Conservation (phyloP, 1,139 yeast genomes). For the Lodderomyces metapsilosis region DNA sequence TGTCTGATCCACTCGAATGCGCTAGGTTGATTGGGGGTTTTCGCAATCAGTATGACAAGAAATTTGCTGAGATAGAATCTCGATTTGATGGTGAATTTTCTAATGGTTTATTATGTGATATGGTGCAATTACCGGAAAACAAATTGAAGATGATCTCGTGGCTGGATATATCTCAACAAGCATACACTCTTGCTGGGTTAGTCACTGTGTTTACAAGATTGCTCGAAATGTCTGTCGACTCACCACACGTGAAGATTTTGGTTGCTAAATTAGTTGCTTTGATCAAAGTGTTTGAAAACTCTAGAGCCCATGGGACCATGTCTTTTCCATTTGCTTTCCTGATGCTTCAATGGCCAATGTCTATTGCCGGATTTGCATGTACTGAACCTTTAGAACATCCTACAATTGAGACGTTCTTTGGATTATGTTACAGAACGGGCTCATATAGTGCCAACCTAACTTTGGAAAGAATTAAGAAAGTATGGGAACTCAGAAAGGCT, state of each 20-base stretch:
- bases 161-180: constrained; percentile 36
- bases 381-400: constrained; percentile 39
- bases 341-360: constrained; percentile 58
- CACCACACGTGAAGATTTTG: constrained; percentile 29
- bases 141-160: constrained; percentile 21
- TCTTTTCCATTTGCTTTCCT: constrained; percentile 21
- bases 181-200: constrained; percentile 28
- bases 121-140: constrained; percentile 9
- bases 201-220: constrained; percentile 27
- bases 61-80: constrained; percentile 1
- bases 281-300: constrained; percentile 19
- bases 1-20: constrained; percentile 18
- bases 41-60: constrained; percentile 16
- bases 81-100: not conserved
- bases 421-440: constrained; percentile 38
- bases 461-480: constrained; percentile 32
- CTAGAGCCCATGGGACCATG: constrained; percentile 15
- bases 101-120: constrained; percentile 11
- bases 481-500: constrained; percentile 35
- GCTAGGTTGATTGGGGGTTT: constrained; percentile 26
- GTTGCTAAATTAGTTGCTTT: constrained; percentile 25
- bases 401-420: constrained; percentile 39
- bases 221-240: constrained; percentile 29
- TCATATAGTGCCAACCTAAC: constrained; percentile 47
- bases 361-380: constrained; percentile 55